Conservation (phyloP, 257 asterid genomes). For the Rubia yunnanensis region DNA sequence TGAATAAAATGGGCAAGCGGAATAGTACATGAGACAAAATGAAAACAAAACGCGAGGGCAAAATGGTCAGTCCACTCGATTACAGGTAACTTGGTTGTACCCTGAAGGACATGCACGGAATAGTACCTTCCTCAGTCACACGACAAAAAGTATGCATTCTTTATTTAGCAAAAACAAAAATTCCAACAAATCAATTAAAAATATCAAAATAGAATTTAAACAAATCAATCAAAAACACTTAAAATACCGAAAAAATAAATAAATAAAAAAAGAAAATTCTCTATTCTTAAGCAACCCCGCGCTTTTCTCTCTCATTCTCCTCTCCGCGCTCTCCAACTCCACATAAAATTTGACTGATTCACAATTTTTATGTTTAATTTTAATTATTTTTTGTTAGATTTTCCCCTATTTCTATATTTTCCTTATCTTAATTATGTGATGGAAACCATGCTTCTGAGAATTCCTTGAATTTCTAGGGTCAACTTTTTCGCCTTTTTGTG, state of each 20-base stretch:
- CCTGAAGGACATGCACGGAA: conserved; percentile 60
- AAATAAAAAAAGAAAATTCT: conserved; percentile 19
- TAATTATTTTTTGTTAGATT: no score
- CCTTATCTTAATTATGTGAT: conserved; percentile 17
- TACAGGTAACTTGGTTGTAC: conserved; percentile 41
- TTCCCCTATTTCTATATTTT: not conserved
- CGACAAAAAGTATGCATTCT: not conserved
- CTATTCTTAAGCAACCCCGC: conserved; percentile 35
- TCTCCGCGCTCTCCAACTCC: conserved; percentile 21
- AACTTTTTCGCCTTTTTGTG: conserved; percentile 20
- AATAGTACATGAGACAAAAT: not conserved
- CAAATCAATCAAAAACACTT: not conserved
- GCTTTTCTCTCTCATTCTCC: conserved; percentile 26
- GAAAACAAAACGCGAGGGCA: conserved; percentile 1
- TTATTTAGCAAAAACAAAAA: not conserved
- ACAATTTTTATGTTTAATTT: conserved; percentile 7
- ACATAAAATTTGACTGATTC: conserved; percentile 21
- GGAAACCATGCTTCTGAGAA: conserved; percentile 18
- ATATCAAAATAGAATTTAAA: not conserved
- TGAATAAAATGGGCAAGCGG: not conserved
- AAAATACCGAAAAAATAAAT: not conserved
- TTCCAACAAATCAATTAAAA: not conserved
- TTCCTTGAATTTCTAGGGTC: conserved; percentile 31
- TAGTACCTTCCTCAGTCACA: conserved; percentile 30
- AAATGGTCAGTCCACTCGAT: conserved; percentile 1